Conservation (phyloP, 352 stramenopile genomes). For the Pythium aquatile region DNA sequence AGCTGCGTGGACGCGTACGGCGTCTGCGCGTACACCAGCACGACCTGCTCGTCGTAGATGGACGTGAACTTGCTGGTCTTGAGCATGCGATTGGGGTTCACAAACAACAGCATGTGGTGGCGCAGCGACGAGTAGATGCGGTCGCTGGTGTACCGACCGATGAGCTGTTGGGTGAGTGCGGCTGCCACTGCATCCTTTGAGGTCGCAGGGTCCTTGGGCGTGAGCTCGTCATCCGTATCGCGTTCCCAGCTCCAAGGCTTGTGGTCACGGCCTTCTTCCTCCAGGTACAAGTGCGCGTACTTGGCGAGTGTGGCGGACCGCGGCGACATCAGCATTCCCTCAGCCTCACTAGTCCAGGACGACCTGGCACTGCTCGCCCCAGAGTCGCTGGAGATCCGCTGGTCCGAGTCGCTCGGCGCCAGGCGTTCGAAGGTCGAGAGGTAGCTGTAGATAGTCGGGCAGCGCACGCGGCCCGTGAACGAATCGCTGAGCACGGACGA, state of each 20-base stretch:
- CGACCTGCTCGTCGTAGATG: slow-evolving; percentile 81
- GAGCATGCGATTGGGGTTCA: slow-evolving; percentile 74
- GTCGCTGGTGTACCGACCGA: slow-evolving; percentile 40
- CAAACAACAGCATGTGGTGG: slow-evolving; percentile 58
- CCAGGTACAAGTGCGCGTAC: slow-evolving; percentile 71
- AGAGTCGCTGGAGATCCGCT: slow-evolving; percentile 1
- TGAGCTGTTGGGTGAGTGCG: not conserved
- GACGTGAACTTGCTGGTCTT: slow-evolving; percentile 76
- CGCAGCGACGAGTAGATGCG: slow-evolving; percentile 64
- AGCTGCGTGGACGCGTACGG: slow-evolving; percentile 37
- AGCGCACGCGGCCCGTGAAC: slow-evolving; percentile 36
- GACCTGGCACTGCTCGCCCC: slow-evolving; percentile 21
- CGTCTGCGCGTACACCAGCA: slow-evolving; percentile 58
- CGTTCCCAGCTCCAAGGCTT: slow-evolving; percentile 62
- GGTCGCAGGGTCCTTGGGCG: not conserved
- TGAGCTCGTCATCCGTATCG: slow-evolving; percentile 41
- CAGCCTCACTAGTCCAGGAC: not conserved
- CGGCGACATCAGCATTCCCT: slow-evolving; percentile 39
- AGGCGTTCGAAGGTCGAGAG: slow-evolving; percentile 72
- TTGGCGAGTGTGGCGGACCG: slow-evolving; percentile 73
- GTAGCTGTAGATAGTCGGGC: slow-evolving; percentile 71
- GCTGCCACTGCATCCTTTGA: not conserved
- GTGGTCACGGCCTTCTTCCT: slow-evolving; percentile 53
- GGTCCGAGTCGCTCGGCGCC: slow-evolving; percentile 13
- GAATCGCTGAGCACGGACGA: slow-evolving; percentile 9